Base-by-base conservation (phyloP, 2,329 filamentous ascomycete genomes). In the Lasiodiplodia hormozganensis region DNA sequence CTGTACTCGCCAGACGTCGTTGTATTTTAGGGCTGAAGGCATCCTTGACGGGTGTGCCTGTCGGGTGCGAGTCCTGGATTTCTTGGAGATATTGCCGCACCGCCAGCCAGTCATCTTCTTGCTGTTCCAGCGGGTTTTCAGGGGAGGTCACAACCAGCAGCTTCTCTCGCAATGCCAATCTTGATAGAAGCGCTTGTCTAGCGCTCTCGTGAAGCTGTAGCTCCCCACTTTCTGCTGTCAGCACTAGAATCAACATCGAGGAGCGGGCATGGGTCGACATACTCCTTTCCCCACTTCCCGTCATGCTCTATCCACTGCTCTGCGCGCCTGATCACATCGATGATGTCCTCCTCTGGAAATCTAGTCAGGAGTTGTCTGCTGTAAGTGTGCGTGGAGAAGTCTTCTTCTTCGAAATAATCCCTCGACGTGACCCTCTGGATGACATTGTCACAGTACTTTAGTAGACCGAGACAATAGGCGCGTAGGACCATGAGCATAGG, bases 381-480 rank as follows among this genome's bases (percentile, higher is more conserved):
- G 77, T 96, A 98, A 0, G 94, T 92, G 78, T 97, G 94, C 7
- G 93, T 94, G 23, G 96, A 93, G 76, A 99, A 97, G 76, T 99
- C 96, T 80, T 99, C 96, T 81, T 99, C 96, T 90, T 99, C 96
- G 74, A 95, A 98, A 76, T 91, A 97, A 73, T 96, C 91, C 77
- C 97, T 92, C n/a, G 86, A 85, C 66, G 89, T 90, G 70, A 98
- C 90, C 56, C 89, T 88, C 62, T 90, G 85, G 70, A 96, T 92
- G 14, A 96, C 92, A 73, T 89, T 88, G 70, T 89, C 89, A 76
- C 94, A 97, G 25, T 89, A 89, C 77, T 97, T 97, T 69, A 97
- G 84, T 68, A 97, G 80, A 0, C 89, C 92, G 4, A 97, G 79
- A 74, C 94, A 97, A 77, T 97, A 99, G 0, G 94, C 92, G 70